Conservation (phyloP, 352 stramenopile genomes). For the Globisporangium irregulare region DNA sequence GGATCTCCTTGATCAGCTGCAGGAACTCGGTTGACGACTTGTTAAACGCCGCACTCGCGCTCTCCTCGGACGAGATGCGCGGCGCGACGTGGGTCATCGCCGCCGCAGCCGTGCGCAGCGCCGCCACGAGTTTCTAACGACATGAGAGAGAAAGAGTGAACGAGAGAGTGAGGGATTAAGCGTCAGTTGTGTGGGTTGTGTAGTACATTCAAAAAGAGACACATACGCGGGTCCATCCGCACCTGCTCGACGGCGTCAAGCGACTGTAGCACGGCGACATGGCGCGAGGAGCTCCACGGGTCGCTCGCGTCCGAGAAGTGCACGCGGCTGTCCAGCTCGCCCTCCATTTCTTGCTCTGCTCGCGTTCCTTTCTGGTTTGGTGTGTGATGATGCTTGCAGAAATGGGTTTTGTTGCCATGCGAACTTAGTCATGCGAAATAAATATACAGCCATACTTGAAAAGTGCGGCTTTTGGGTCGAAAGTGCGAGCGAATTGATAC, state of each 20-base stretch:
- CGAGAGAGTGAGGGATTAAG: background rate
- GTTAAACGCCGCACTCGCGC: conserved; percentile 70
- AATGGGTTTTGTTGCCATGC: background rate
- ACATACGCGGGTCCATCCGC: conserved; percentile 2
- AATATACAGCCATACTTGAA: background rate
- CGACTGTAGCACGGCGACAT: conserved; percentile 74
- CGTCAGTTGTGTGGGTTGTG: conserved; percentile 2
- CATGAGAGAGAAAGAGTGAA: background rate
- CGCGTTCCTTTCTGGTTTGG: background rate
- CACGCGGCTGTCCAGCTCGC: conserved; percentile 67
- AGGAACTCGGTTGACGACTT: conserved; percentile 79
- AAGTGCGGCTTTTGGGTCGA: background rate
- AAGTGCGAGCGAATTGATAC: background rate
- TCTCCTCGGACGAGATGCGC: conserved; percentile 62
- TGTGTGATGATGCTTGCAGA: background rate
- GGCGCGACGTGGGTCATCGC: conserved; percentile 70
- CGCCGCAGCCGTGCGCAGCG: conserved; percentile 58
- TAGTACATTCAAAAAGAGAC: background rate
- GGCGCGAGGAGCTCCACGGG: conserved; percentile 65
- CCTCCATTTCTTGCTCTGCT: conserved; percentile 39
- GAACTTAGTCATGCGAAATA: background rate
- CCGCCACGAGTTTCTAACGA: conserved; percentile 74
- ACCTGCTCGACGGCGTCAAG: conserved; percentile 79
- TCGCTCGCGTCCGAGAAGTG: conserved; percentile 73
- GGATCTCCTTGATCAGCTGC: conserved; percentile 84